These are phyloP conservation scores for Plasmodium vivax DNA, from an alignment of 169 alveolate genomes.

Conservation along the genomic window DNA sequence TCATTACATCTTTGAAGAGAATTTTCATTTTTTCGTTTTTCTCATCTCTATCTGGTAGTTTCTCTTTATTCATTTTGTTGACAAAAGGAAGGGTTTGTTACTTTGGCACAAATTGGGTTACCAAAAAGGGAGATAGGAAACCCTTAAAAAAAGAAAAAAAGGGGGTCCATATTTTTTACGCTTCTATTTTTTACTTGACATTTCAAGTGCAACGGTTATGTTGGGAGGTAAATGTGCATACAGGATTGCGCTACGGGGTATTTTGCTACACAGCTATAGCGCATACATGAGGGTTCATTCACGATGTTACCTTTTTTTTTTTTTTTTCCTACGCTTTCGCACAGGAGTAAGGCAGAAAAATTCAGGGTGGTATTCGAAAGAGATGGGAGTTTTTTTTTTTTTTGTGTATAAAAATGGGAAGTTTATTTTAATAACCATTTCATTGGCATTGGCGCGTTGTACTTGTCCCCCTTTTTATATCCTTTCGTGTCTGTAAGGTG, in stretches of 20 bases:
- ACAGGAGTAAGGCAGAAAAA: background rate
- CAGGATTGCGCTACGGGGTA: background rate
- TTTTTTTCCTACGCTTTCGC: background rate
- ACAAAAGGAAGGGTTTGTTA: background rate
- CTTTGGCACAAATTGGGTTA: background rate
- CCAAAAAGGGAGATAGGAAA: background rate
- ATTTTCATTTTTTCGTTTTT: conserved; percentile 20
- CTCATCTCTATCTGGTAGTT: background rate
- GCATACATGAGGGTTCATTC: background rate
- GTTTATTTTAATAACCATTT: background rate
- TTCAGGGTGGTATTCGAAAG: background rate
- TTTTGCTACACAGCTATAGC: background rate
- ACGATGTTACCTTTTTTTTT: background rate
- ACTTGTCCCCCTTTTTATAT: background rate
- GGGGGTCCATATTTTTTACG: background rate
- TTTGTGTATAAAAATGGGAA: background rate
- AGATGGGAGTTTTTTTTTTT: background rate
- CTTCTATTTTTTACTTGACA: background rate
- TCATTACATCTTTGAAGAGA: conserved; percentile 23
- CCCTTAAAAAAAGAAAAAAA: background rate
- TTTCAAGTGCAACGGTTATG: background rate
- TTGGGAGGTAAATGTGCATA: background rate
- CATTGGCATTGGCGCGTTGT: background rate
- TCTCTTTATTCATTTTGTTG: conserved; percentile 36
- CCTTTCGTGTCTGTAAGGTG: background rate